phyloP scores from a whole-genome alignment of 2,329 filamentous ascomycete species.

The Paecilomyces formosus region DNA sequence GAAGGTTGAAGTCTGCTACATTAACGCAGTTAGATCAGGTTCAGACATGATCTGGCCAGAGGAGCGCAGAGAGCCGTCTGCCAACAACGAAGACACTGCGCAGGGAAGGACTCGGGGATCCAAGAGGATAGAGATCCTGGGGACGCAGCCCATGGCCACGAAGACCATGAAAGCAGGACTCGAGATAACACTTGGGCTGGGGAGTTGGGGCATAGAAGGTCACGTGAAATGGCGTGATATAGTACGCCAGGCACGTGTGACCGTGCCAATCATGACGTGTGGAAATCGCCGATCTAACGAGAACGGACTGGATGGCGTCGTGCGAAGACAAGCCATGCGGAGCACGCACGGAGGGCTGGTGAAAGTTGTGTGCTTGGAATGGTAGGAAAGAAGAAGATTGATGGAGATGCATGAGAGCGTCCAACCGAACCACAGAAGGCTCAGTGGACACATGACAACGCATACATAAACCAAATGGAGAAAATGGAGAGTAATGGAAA shows the following conservation, averaged over 20 bases:
- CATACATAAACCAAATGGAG: background rate
- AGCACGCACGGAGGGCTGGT: background rate
- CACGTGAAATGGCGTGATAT: constrained; percentile 31
- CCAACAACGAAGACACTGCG: background rate
- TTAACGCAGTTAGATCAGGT: constrained; percentile 2
- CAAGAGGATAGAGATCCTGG: background rate
- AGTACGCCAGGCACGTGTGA: constrained; percentile 13
- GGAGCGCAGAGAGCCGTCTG: background rate
- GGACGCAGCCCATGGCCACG: background rate
- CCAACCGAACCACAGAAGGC: background rate
- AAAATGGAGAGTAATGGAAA: background rate
- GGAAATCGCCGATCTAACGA: background rate
- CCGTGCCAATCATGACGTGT: constrained; percentile 2
- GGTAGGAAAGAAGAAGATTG: background rate
- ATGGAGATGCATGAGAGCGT: background rate
- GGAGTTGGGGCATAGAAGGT: constrained; percentile 8
- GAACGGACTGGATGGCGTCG: background rate
- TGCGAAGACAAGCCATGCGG: background rate
- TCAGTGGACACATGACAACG: background rate
- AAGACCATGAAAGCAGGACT: background rate
- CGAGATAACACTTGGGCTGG: background rate
- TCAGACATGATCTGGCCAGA: background rate
- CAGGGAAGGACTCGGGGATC: background rate
- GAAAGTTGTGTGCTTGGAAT: background rate
- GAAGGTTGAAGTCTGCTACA: constrained; percentile 25